Evolutionary conservation across 768 basidiomycete species (phyloP).

Genomic region (Lepiota subincarnata): DNA sequence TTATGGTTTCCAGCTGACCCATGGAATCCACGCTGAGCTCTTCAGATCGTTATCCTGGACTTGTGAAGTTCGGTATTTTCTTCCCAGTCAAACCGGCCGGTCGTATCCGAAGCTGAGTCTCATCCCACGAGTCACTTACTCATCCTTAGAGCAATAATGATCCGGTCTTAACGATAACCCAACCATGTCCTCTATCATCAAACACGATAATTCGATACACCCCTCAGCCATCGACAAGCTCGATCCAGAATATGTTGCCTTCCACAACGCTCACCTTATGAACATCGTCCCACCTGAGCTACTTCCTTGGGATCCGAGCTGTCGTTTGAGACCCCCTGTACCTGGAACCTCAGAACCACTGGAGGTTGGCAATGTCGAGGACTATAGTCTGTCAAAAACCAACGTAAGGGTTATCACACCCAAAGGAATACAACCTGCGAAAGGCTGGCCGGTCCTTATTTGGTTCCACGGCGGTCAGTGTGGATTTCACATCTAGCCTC

Average conservation of each 20-base stretch:
- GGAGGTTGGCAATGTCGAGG: constrained; percentile 49
- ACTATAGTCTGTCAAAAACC: constrained; percentile 48
- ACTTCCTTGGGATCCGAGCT: constrained; percentile 55
- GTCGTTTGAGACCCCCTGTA: constrained; percentile 49
- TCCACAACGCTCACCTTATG: constrained; percentile 49
- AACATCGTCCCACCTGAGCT: constrained; percentile 49
- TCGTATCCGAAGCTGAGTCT: too few species aligned
- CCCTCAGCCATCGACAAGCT: constrained; percentile 53
- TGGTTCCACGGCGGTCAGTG: constrained; percentile 69
- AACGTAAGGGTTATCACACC: constrained; percentile 66
- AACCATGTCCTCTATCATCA: not conserved
- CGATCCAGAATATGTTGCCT: constrained; percentile 63
- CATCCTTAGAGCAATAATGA: not conserved
- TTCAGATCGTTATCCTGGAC: too few species aligned
- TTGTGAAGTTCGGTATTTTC: too few species aligned
- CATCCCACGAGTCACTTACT: too few species aligned
- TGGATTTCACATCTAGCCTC: not conserved
- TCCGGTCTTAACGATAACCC: not conserved
- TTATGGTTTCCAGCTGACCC: too few species aligned
- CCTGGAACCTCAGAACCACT: constrained; percentile 56
- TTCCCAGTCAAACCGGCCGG: too few species aligned
- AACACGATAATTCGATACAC: constrained; percentile 48
- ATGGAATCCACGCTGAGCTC: too few species aligned
- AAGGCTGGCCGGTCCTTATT: constrained; percentile 69
- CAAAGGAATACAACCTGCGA: constrained; percentile 39